phyloP scores from a whole-genome alignment of 805 yeast genomes.

The Yamadazyma sp. region DNA sequence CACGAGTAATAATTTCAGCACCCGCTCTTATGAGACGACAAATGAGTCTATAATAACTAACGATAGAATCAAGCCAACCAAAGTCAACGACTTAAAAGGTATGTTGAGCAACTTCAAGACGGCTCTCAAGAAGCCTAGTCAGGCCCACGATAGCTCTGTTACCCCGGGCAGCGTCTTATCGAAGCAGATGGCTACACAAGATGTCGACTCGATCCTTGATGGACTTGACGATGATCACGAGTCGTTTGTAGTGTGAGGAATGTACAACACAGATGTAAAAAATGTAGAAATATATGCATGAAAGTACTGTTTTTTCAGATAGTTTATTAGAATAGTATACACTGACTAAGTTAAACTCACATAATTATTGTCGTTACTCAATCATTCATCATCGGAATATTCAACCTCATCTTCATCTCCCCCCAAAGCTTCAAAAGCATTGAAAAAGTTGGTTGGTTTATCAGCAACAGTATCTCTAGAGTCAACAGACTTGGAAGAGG shows the following conservation, averaged over 20 bases:
- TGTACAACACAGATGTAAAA: too few relatives aligned
- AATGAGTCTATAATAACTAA: conserved; percentile 20
- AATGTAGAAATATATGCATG: neutral
- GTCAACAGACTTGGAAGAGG: conserved; percentile 72
- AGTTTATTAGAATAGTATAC: conserved; percentile 6
- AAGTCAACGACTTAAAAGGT: conserved; percentile 39
- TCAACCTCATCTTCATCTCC: conserved; percentile 49
- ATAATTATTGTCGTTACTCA: conserved; percentile 1
- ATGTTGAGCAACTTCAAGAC: conserved; percentile 15
- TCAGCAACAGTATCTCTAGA: conserved; percentile 70
- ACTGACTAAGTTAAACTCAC: neutral
- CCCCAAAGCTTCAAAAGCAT: conserved; percentile 79
- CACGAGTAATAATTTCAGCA: conserved; percentile 11
- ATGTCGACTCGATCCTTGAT: conserved; percentile 34
- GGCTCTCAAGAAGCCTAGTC: conserved; percentile 6
- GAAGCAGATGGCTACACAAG: conserved; percentile 31
- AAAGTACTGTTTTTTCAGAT: neutral
- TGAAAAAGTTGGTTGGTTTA: conserved; percentile 63
- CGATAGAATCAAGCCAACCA: conserved; percentile 25
- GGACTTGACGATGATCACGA: conserved; percentile 39
- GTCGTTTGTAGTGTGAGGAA: conserved; percentile 19
- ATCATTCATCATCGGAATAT: conserved; percentile 12
- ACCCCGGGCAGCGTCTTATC: conserved; percentile 29
- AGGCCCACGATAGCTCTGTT: neutral
- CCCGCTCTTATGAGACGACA: conserved; percentile 14